These are phyloP conservation scores for Fusarium sp. DNA, from an alignment of 2,329 filamentous ascomycete species.

Conservation along the genomic window DNA sequence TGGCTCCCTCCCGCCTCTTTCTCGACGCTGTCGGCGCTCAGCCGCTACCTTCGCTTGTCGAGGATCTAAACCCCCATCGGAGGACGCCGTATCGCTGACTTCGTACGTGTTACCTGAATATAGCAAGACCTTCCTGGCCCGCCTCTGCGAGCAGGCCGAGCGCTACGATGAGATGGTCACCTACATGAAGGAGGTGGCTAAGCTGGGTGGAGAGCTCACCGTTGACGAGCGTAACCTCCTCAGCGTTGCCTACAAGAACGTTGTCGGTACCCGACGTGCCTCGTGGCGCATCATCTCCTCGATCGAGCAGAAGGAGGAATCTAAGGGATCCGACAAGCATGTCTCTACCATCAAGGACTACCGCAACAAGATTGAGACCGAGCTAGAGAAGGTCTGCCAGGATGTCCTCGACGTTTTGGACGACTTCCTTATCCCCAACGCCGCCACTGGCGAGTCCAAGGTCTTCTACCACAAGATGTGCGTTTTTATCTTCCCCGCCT, in stretches of 20 bases:
- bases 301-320: constrained; percentile 99
- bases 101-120: constrained; percentile 46
- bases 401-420: constrained; percentile 97
- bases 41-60: constrained; percentile 34
- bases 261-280: constrained; percentile 96
- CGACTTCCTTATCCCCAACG: constrained; percentile 93
- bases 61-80: constrained; percentile 38
- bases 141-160: constrained; percentile 99
- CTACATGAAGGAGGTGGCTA: constrained; percentile 99
- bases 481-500: constrained; percentile 56
- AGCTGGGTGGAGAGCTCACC: constrained; percentile 82
- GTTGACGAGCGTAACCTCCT: constrained; percentile 99
- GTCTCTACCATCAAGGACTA: constrained; percentile 95
- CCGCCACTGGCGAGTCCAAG: constrained; percentile 97
- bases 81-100: constrained; percentile 47
- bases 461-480: constrained; percentile 99
- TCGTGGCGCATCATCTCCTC: constrained; percentile 99
- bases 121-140: constrained; percentile 99
- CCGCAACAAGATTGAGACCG: constrained; percentile 97
- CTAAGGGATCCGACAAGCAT: constrained; percentile 97
- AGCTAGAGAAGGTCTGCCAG: constrained; percentile 98
- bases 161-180: constrained; percentile 99
- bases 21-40: constrained; percentile 28
- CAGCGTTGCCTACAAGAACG: constrained; percentile 99
- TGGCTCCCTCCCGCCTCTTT: constrained; percentile 30